Base-by-base conservation (phyloP, 2,329 filamentous ascomycete genomes). In the Xylariomycetidae sp. region DNA sequence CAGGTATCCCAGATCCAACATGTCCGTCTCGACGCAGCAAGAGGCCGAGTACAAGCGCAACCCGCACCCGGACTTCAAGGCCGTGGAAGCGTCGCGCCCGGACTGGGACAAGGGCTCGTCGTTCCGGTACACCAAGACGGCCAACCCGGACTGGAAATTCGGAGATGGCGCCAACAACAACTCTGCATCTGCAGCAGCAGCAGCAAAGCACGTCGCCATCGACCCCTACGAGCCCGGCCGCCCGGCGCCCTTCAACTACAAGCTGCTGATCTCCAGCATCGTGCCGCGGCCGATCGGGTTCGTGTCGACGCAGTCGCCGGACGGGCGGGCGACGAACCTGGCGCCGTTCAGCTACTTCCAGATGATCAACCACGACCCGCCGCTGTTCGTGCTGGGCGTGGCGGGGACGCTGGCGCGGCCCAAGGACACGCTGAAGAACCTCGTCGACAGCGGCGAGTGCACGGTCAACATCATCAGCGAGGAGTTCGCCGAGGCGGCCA, bases 271-370 rank as follows among this genome's bases (percentile, higher is more conserved):
- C 59, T 85, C 80, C 13, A 80, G 78, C 43, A 77, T 96, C 46
- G 74, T 88, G 12, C 90, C 90, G 1, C 77, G 90, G 10, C 90
- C 90, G 10, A 82, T 96, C 53, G 77, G 74, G 33, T 75, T 82
- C 56, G 54, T 81, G 19, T 76, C 70, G 39, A 77, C 77, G 8
- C 56, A 61, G 33, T 66, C 67, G 15, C 48, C 60, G 4, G 82
- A 88, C 50, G 86, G 85, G 15, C 60, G 51, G 20, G 68, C 44
- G 44, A 69, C 56, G 12, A 97, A 96, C 62, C 71, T 96, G 3
- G 87, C 89, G 0, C 89, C 88, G 0, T 95, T 92, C 60, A 85
- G 77, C 53, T 96, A 92, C 66, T 88, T 88, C 58, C 83, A 88
- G 57, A 62, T 95, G 42, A 71, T 95, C 46, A 80, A 79, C 58